Percentiles rank a stretch among this genome's conserved stretches.
These are phyloP conservation scores for Cystobasidiopsis lactophilus DNA, from an alignment of 768 basidiomycete genomes.

Conservation along the genomic window DNA sequence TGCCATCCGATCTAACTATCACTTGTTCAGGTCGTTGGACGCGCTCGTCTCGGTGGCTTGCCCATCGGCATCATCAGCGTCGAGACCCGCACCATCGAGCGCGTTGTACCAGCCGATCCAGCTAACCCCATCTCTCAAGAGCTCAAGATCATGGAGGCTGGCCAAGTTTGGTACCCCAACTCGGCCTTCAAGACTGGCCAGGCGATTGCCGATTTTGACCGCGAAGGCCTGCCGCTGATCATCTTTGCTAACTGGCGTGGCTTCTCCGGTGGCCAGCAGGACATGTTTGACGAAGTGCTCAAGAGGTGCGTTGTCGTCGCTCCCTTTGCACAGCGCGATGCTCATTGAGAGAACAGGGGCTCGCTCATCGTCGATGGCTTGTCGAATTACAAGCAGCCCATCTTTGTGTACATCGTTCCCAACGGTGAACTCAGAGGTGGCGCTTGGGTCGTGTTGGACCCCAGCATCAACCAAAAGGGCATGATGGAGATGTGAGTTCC, in stretches of 20 bases:
- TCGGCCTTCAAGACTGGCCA: conserved; percentile 98
- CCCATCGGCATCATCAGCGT: conserved; percentile 96
- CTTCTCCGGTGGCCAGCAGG: conserved; percentile 97
- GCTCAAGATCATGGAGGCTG: conserved; percentile 97
- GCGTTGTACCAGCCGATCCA: conserved; percentile 88
- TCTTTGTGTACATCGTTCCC: conserved; percentile 94
- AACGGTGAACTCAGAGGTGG: conserved; percentile 97
- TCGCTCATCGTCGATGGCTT: conserved; percentile 81
- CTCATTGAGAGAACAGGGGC: conserved; percentile 10
- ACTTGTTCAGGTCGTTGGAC: conserved; percentile 61
- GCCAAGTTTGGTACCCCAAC: conserved; percentile 99
- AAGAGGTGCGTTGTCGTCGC: conserved; percentile 12
- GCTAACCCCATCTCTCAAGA: conserved; percentile 93
- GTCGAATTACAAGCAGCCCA: conserved; percentile 86
- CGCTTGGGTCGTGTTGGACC: conserved; percentile 97
- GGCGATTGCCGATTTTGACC: conserved; percentile 95
- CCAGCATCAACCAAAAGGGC: conserved; percentile 83
- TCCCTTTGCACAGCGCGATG: background rate
- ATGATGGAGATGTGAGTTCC: conserved; percentile 59
- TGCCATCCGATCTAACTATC: background rate
- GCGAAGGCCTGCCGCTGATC: conserved; percentile 86
- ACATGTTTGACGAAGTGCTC: conserved; percentile 39
- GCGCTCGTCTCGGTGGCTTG: conserved; percentile 86
- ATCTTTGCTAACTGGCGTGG: conserved; percentile 99
- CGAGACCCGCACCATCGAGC: conserved; percentile 90